Base-by-base conservation (phyloP, 768 basidiomycete species). In the Fomitopsis pulvina region DNA sequence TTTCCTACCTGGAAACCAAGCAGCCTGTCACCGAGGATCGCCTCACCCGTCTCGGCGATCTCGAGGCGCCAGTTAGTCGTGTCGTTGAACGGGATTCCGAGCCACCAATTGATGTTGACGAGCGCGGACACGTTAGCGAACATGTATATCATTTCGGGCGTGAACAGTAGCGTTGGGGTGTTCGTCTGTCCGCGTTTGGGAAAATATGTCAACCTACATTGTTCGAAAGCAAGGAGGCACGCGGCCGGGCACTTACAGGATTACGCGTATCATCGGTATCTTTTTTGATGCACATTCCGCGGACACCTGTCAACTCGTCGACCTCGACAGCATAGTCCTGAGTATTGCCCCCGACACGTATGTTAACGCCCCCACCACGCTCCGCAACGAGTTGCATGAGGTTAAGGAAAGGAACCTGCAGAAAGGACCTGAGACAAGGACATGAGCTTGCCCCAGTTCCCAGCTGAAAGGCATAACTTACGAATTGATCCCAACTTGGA, bases 261-360 rank as follows among this genome's bases (percentile, higher is more conserved):
- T 77, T 65, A 51, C 70, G 69, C 20, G 69, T 39, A n/a, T 54
- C 46, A 14, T 45, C 45, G 48, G 60, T 51, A 47, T 71, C 68
- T 62, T 87, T 88, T 41, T 76, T 68, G 14, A 37, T 18, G 14
- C 34, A 37, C 22, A 86, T 65, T 21, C 74, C 73, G 9, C 66
- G 56, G 20, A 71, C 71, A 42, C 79, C 72, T 0, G 75, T 61
- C 7, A 81, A 74, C 29, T 66, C 71, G 41, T 69, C 67, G 8
- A 79, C 80, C 52, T 80, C 63, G 3, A 66, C 64, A 5, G 71
- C 83, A 2, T 70, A 75, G 48, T 92, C 89, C 60, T 91, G 89
- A 0, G 84, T 82, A 65, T 91, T 91, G 41, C 88, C 88, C 22
- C 89, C 88, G 1, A 91, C 71, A 45, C 88, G 79, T n/a, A 90